Conservation (phyloP, 768 basidiomycete species). For the Sarcodon sp. region DNA sequence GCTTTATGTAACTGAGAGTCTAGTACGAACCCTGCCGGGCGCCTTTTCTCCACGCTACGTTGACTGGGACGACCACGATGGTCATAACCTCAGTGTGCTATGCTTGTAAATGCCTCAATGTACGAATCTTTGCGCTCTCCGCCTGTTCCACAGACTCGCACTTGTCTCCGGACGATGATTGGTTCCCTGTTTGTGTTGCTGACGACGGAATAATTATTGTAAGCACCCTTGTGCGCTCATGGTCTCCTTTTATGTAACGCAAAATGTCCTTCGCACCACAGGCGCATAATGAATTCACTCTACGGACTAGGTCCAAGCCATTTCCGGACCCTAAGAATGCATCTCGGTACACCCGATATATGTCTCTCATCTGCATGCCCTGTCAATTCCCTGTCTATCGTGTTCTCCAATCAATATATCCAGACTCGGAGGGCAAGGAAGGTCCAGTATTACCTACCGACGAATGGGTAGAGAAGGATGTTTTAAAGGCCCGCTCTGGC, state of each 20-base stretch:
- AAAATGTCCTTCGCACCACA: conserved; percentile 16
- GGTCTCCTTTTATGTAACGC: not conserved
- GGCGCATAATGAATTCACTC: conserved; percentile 60
- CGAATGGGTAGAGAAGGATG: conserved; percentile 67
- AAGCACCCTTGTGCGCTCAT: conserved; percentile 14
- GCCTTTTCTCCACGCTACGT: conserved; percentile 4
- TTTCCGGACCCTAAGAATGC: conserved; percentile 9
- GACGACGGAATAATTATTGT: conserved; percentile 60
- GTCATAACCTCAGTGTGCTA: conserved; percentile 15
- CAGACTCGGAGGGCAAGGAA: conserved; percentile 45
- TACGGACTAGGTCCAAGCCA: conserved; percentile 35
- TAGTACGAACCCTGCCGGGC: not conserved
- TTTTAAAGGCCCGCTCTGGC: conserved; percentile 52
- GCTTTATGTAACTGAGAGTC: too few relatives aligned
- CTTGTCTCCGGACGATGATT: conserved; percentile 22
- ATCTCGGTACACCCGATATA: conserved; percentile 31
- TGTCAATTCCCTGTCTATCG: conserved; percentile 60
- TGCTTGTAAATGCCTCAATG: conserved; percentile 64
- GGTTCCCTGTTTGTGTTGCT: conserved; percentile 44
- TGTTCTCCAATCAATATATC: conserved; percentile 43
- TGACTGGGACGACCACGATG: conserved; percentile 5
- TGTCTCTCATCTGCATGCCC: conserved; percentile 54
- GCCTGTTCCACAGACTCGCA: conserved; percentile 7
- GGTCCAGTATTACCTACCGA: conserved; percentile 57
- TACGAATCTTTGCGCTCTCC: conserved; percentile 36